phyloP scores from a whole-genome alignment of 2,329 filamentous ascomycete species.

The Claviceps paspali region DNA sequence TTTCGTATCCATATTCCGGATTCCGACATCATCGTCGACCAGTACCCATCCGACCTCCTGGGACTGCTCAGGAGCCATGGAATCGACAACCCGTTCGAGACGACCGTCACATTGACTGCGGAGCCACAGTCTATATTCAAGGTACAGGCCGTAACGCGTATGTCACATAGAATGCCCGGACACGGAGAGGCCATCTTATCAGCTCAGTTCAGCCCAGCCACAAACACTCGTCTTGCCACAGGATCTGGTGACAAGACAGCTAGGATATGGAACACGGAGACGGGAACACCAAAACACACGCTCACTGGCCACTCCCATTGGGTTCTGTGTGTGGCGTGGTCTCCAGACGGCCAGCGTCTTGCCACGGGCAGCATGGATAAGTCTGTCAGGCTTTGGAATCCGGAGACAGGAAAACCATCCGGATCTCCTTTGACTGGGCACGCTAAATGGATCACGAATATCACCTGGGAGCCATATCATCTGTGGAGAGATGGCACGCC shows the following conservation, averaged over 20 bases:
- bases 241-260: constrained; percentile 86
- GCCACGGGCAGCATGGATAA: constrained; percentile 92
- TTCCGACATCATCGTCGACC: constrained; percentile 36
- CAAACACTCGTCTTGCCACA: constrained; percentile 65
- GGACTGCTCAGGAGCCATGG: constrained; percentile 39
- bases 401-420: constrained; percentile 59
- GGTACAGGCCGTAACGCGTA: constrained; percentile 81
- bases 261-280: constrained; percentile 88
- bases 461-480: constrained; percentile 92
- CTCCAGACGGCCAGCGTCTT: constrained; percentile 64
- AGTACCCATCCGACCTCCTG: constrained; percentile 39
- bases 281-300: constrained; percentile 74
- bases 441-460: constrained; percentile 71
- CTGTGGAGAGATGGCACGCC: constrained; percentile 59
- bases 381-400: constrained; percentile 78
- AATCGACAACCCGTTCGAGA: constrained; percentile 43
- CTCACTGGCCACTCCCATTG: constrained; percentile 78
- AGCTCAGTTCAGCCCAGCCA: constrained; percentile 69
- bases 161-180: constrained; percentile 74
- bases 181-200: constrained; percentile 85
- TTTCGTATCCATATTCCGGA: constrained; percentile 44
- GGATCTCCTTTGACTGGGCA: constrained; percentile 62
- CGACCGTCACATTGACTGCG: constrained; percentile 38
- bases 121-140: constrained; percentile 85
- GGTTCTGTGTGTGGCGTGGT: constrained; percentile 80